Evolutionary conservation across 1,139 yeast species (phyloP), one percentile per base, ranked within the genome.

Genomic region (Chernovozyma aurita): DNA sequence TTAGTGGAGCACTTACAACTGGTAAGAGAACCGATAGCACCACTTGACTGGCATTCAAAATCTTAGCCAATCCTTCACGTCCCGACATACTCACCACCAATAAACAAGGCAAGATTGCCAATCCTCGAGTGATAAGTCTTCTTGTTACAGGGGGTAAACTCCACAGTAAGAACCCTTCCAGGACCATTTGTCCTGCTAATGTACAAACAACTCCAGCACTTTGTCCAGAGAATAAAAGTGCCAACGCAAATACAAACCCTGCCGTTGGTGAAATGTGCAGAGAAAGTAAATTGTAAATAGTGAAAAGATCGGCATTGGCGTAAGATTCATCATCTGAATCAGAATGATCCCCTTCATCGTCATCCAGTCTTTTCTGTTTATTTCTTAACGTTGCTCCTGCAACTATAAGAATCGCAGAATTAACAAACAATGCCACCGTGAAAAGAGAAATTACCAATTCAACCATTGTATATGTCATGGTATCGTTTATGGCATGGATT

Each of bases 121-220:
- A 67, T 7, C 80, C 72, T 49, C 98, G 72, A 0, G 98, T 92
- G 18, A 87, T 67, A 33, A 92, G 65, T 45, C 97, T 74, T 40
- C 97, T 77, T 3, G 84, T 66, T 67, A 94, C 92, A 1, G 98
- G 97, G 24, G 85, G 80, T 43, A 90, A 70, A 1, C 85, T 69
- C 92, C 97, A 87, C 42, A 76, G 71, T 32, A 90, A 70, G 50
- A 90, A 94, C 0, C 98, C 98, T 56, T 92, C 97, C 50, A 88
- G 80, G 2, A 92, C 96, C 78, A 90, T 87, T 57, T 92, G 98
- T 16, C 98, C 97, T 1, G 97, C 95, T 53, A 92, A 72, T 0
- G 98, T 92, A 53, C 97, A 92, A n/a, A 92, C 95, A 22, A 94
- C 85, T 34, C 98, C 97, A 2, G 98, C 97, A 52, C 95, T 85